A percentile compares a stretch with the other conserved stretches of the same genome.
Conservation (phyloP, 2,329 filamentous ascomycete species). For the Xylariaceae sp. region DNA sequence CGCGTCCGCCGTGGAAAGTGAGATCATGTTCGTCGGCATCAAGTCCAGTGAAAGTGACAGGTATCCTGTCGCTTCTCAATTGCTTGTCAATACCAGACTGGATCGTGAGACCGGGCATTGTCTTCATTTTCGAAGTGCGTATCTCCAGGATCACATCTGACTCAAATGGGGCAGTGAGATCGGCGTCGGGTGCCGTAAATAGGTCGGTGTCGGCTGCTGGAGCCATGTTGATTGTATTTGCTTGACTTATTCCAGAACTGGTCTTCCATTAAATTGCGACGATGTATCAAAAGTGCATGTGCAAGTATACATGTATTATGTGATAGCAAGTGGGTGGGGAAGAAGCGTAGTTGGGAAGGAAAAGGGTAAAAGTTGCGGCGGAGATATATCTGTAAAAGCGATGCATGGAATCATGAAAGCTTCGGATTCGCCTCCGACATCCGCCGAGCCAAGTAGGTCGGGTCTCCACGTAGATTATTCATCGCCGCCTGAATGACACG, state of each 20-base stretch:
- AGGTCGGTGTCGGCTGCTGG: slow-evolving; percentile 25
- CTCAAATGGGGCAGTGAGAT: slow-evolving; percentile 42
- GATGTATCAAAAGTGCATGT: background rate
- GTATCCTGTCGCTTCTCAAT: slow-evolving; percentile 41
- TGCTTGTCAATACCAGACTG: slow-evolving; percentile 58
- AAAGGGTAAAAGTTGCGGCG: background rate
- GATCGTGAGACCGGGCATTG: slow-evolving; percentile 49
- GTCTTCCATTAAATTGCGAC: background rate
- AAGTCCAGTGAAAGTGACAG: slow-evolving; percentile 49
- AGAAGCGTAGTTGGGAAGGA: background rate
- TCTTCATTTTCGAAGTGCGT: slow-evolving; percentile 55
- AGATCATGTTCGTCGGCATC: slow-evolving; percentile 61
- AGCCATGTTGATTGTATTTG: slow-evolving; percentile 15
- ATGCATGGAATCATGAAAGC: no score
- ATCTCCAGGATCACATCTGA: slow-evolving; percentile 54
- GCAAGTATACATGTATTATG: background rate
- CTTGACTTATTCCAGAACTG: background rate
- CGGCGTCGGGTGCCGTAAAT: slow-evolving; percentile 9
- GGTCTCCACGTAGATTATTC: no score
- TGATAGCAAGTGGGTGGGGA: no score
- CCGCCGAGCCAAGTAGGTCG: no score
- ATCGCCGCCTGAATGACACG: no score
- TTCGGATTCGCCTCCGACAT: no score
- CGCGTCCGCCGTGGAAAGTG: slow-evolving; percentile 58
- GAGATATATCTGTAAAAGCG: background rate